Conservation (phyloP, 805 yeast species). For the Metschnikowia noctiluminum region DNA sequence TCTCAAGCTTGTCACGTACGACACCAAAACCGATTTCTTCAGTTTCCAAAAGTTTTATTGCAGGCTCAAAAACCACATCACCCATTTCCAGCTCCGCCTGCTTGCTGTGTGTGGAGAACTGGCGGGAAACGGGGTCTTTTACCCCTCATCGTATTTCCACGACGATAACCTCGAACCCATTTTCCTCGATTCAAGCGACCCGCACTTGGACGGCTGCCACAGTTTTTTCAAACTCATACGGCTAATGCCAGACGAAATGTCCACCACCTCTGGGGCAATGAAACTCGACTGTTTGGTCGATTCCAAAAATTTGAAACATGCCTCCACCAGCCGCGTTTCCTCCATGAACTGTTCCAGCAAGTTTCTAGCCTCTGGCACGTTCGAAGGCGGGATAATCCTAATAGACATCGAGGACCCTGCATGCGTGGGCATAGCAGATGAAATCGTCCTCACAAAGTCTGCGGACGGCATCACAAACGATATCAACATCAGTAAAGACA, state of each 20-base stretch:
- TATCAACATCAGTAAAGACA: slow-evolving; percentile 31
- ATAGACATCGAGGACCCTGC: slow-evolving; percentile 30
- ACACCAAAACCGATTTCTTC: slow-evolving; percentile 34
- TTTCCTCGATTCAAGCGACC: slow-evolving; percentile 17
- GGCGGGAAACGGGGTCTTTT: slow-evolving; percentile 35
- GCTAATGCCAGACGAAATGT: slow-evolving; percentile 27
- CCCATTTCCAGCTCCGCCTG: slow-evolving; percentile 57
- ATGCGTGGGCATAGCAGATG: slow-evolving; percentile 23
- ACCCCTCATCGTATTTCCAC: slow-evolving; percentile 35
- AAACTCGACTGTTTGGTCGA: slow-evolving; percentile 39
- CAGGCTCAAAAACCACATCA: slow-evolving; percentile 45
- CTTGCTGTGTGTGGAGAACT: slow-evolving; percentile 41
- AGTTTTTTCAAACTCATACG: slow-evolving; percentile 36
- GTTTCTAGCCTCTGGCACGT: slow-evolving; percentile 50
- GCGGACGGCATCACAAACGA: slow-evolving; percentile 53
- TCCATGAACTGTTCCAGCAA: slow-evolving; percentile 44
- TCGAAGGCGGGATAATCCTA: slow-evolving; percentile 47
- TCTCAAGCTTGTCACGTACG: slow-evolving; percentile 16
- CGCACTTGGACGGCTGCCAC: slow-evolving; percentile 20
- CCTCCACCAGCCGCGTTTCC: slow-evolving; percentile 42
- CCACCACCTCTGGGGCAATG: slow-evolving; percentile 19
- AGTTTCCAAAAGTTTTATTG: slow-evolving; percentile 38
- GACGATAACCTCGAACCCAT: slow-evolving; percentile 27
- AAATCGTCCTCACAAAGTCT: slow-evolving; percentile 39
- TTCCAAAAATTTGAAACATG: slow-evolving; percentile 26